phyloP scores from a whole-genome alignment of 805 yeast species.

The Sugiyamaella smithiae region DNA sequence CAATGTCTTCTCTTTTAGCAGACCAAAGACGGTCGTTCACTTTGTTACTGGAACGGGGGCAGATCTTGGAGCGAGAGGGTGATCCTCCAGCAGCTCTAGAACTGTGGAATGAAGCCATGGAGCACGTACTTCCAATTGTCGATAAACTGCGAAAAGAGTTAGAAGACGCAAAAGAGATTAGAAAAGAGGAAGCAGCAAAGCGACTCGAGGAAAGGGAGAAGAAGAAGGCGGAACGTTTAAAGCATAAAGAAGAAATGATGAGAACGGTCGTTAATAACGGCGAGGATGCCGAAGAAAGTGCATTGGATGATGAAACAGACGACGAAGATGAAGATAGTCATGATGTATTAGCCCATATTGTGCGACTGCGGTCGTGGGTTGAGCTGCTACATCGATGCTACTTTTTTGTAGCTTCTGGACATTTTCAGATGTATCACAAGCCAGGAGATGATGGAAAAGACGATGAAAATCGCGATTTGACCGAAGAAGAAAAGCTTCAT shows the following conservation, averaged over 20 bases:
- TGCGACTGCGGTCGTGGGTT: constrained; percentile 43
- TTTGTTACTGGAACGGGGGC: constrained; percentile 59
- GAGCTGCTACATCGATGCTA: constrained; percentile 71
- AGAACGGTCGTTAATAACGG: constrained; percentile 6
- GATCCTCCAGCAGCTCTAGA: constrained; percentile 51
- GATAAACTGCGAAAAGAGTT: constrained; percentile 19
- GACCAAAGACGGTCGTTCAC: constrained; percentile 49
- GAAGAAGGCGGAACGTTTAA: not conserved
- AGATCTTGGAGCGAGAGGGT: constrained; percentile 57
- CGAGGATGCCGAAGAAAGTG: constrained; percentile 24
- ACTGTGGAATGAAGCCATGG: constrained; percentile 43
- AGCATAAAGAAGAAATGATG: constrained; percentile 1
- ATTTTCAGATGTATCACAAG: constrained; percentile 50
- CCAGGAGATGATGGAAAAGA: constrained; percentile 23
- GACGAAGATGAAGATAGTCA: constrained; percentile 18
- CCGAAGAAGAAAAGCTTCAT: constrained; percentile 28
- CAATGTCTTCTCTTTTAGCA: constrained; percentile 47
- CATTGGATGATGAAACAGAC: constrained; percentile 12
- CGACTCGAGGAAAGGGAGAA: not conserved
- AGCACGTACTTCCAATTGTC: constrained; percentile 31
- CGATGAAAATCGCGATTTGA: constrained; percentile 12
- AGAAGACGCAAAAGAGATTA: constrained; percentile 25
- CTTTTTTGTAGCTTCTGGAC: constrained; percentile 73
- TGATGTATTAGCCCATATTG: constrained; percentile 6
- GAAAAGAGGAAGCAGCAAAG: constrained; percentile 21